Evolutionary conservation across 2,329 filamentous ascomycete species (phyloP).

Genomic region (Trichoderma sp.): DNA sequence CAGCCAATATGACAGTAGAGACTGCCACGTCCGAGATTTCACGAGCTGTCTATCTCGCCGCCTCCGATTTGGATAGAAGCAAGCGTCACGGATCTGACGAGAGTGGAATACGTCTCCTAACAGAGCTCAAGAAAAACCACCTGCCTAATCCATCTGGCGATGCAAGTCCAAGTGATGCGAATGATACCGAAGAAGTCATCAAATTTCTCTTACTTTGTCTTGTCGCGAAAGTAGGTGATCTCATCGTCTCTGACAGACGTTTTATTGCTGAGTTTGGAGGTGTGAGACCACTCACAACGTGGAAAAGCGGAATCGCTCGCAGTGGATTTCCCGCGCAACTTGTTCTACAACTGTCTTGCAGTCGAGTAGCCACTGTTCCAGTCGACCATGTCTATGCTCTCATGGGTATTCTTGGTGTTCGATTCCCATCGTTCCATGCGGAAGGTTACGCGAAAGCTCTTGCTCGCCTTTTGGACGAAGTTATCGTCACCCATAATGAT

Average conservation of each 20-base stretch:
- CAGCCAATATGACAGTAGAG: neutral
- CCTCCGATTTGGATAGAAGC: neutral
- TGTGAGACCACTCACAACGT: neutral
- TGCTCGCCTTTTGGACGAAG: slow-evolving; percentile 12
- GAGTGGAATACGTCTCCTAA: neutral
- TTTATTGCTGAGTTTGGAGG: neutral
- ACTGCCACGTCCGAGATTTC: neutral
- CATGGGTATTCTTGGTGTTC: slow-evolving; percentile 17
- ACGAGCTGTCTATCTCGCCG: neutral
- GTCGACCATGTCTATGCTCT: slow-evolving; percentile 7
- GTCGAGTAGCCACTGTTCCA: neutral
- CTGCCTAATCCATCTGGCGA: neutral
- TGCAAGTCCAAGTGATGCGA: neutral
- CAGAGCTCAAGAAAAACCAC: neutral
- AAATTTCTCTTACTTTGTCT: neutral
- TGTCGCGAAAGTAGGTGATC: neutral
- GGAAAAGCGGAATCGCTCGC: neutral
- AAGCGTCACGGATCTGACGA: neutral
- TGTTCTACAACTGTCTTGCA: neutral
- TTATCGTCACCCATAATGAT: slow-evolving; percentile 4
- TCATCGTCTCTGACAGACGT: neutral
- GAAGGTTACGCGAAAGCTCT: slow-evolving; percentile 16
- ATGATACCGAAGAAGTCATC: neutral
- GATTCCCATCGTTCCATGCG: slow-evolving; percentile 9
- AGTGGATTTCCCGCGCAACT: neutral